phyloP scores from a whole-genome alignment of 805 yeast genomes.

The Candida ficus region DNA sequence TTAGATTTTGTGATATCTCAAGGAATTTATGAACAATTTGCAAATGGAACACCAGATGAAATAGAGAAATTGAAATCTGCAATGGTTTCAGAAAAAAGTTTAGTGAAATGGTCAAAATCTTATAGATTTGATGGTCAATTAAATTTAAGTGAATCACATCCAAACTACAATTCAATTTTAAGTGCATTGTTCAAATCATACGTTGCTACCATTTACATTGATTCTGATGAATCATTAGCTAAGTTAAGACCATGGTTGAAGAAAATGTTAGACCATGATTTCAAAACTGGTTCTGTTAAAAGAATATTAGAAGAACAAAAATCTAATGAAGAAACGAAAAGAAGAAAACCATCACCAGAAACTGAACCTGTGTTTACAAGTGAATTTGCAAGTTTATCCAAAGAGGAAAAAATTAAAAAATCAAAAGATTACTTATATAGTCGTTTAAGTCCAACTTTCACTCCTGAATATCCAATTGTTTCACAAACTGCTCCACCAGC shows the following conservation, averaged over 20 bases:
- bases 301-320: not conserved
- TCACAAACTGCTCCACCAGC: conserved; percentile 36
- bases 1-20: not conserved
- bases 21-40: not conserved
- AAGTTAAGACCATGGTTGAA: not conserved
- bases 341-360: not conserved
- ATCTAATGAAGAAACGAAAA: not conserved
- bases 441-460: conserved; percentile 52
- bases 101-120: not conserved
- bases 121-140: not conserved
- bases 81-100: not conserved
- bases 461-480: conserved; percentile 46
- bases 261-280: not conserved
- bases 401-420: conserved; percentile 36
- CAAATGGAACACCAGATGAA: not conserved
- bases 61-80: not conserved
- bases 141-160: not conserved
- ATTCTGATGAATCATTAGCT: not conserved
- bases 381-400: conserved; percentile 27
- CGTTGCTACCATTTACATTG: conserved; percentile 1
- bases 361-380: not conserved
- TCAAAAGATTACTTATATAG: conserved; percentile 57
- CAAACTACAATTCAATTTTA: not conserved
- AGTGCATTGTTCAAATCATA: conserved; percentile 1
- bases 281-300: not conserved